Conservation (phyloP, 1,284 basidiomycete genomes). For the Malassezia furfur region DNA sequence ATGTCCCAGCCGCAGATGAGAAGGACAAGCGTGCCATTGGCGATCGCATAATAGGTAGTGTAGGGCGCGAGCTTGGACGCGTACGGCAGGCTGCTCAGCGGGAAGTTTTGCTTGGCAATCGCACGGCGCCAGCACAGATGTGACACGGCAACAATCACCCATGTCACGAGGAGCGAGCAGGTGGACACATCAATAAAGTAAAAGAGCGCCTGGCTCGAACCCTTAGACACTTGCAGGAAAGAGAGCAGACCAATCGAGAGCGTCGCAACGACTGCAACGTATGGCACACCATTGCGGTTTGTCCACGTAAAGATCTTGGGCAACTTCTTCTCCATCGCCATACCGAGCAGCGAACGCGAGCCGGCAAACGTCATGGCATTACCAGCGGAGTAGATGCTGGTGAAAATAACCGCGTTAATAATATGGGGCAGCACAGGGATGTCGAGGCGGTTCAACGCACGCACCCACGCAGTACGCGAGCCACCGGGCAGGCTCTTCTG, state of each 20-base stretch:
- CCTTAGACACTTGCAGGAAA: constrained; percentile 53
- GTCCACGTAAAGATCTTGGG: constrained; percentile 49
- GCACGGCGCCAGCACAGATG: neutral
- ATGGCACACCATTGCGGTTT: neutral
- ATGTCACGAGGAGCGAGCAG: constrained; percentile 43
- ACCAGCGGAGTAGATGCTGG: constrained; percentile 72
- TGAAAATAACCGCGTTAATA: constrained; percentile 69
- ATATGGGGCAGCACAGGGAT: constrained; percentile 23
- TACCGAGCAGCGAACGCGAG: constrained; percentile 64
- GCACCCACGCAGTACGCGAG: neutral
- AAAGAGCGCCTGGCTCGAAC: constrained; percentile 56
- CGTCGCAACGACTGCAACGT: neutral
- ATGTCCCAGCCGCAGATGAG: neutral
- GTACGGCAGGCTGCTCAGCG: neutral
- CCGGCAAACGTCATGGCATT: constrained; percentile 72
- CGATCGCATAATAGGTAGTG: neutral
- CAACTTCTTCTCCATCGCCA: constrained; percentile 66
- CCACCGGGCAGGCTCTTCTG: neutral
- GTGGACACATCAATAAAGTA: constrained; percentile 57
- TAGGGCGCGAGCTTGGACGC: neutral
- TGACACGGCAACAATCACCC: neutral
- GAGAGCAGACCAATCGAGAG: constrained; percentile 53
- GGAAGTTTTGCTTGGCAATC: neutral
- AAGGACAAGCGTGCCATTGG: neutral
- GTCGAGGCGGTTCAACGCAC: neutral